Evolutionary conservation across 108 stramenopile species (phyloP), one percentile per base, ranked within the genome.

Genomic region (Cyclotella choctawhatcheeana): DNA sequence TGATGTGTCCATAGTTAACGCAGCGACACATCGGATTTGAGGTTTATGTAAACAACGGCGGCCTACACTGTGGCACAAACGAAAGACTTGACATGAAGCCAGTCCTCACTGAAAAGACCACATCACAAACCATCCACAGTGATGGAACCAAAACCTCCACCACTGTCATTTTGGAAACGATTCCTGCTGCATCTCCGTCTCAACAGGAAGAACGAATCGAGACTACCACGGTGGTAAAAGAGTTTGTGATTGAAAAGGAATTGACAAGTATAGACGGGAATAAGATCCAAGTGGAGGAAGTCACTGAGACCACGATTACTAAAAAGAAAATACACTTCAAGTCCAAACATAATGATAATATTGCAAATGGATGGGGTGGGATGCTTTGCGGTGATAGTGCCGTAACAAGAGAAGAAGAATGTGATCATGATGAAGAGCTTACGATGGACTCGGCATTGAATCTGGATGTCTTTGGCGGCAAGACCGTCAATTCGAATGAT

Each of bases 121-220:
- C 40, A 2, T 61, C 60, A 3, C 43, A 61, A 6, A 61, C 60
- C 60, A 20, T 16, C 22, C 60, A 44, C 7, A 10, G 40, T 8
- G 22, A 61, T 40, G 60, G 60, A 24, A 61, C 60, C 37, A 61
- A 61, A 61, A 61, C 44, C 35, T 44, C 60, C 37, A 61, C 60
- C 43, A 61, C 60, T 7, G 40, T 31, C 40, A 30, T 61, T 30
- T 21, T 61, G 6, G 43, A 44, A 24, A 61, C 37, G 18, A 22
- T 44, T 44, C 60, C 60, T n/a, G n/a, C n/a, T n/a, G n/a, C 22
- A 61, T 24, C 22, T 24, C 60, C 43, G 30, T 24, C 37, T n/a
- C n/a, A n/a, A n/a, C n/a, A n/a, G n/a, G n/a, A n/a, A n/a, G 17
- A 5, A 0, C 60, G 44, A 24, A 40, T 61, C 10, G 60, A 61